Conservation (phyloP, 2,329 filamentous ascomycete species). For the Pseudocercospora musae region DNA sequence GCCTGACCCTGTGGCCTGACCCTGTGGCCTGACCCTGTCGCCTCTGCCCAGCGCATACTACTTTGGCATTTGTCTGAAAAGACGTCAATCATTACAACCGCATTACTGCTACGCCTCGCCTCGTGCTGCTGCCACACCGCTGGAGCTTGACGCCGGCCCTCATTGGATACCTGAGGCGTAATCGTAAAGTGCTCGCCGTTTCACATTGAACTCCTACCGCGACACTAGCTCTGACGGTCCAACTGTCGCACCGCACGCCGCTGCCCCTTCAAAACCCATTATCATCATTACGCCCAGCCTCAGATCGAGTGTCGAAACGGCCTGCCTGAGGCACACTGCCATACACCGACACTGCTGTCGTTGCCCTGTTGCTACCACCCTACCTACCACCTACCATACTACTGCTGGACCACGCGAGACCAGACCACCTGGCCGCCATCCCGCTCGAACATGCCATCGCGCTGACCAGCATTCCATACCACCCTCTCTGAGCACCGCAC, state of each 20-base stretch:
- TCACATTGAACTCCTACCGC: neutral
- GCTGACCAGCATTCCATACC: slow-evolving; percentile 2
- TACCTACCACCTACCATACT: neutral
- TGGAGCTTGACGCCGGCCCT: neutral
- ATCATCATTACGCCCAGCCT: too few relatives aligned
- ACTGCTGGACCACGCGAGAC: slow-evolving; percentile 5
- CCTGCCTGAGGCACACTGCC: neutral
- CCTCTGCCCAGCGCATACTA: too few relatives aligned
- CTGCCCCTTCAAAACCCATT: neutral
- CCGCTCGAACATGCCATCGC: slow-evolving; percentile 8
- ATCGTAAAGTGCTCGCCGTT: slow-evolving; percentile 2
- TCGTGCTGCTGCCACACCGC: neutral
- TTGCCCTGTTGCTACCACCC: neutral
- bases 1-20: too few relatives aligned
- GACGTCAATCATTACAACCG: neutral
- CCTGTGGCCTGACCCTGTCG: too few relatives aligned
- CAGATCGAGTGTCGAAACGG: slow-evolving; percentile 1
- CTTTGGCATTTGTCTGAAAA: neutral
- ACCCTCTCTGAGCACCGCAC: slow-evolving; percentile 5
- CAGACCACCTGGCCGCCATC: too few relatives aligned
- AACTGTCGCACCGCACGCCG: neutral
- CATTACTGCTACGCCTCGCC: neutral
- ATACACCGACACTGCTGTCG: neutral
- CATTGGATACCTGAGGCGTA: slow-evolving; percentile 7
- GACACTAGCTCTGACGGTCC: neutral